A percentile compares a stretch with the other conserved stretches of the same genome.
Evolutionary conservation across 2,329 filamentous ascomycete species (phyloP).

Genomic region (Aspergillus calidoustus): DNA sequence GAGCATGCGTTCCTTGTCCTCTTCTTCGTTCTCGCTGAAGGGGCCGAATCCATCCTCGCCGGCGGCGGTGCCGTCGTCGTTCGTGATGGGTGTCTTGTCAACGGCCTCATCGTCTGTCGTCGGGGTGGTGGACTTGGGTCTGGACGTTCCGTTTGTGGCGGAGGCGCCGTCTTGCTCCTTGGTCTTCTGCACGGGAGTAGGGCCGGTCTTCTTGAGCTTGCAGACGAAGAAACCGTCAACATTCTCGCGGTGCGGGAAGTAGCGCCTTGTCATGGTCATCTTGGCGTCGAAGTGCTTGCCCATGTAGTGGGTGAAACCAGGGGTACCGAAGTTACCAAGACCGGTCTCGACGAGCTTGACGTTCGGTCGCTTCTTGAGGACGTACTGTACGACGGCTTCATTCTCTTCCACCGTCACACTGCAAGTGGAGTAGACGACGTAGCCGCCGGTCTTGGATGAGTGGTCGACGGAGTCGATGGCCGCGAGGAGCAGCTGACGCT

Average conservation of each 20-base stretch:
- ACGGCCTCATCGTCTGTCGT: slow-evolving; percentile 49
- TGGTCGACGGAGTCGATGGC: slow-evolving; percentile 97
- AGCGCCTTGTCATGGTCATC: slow-evolving; percentile 80
- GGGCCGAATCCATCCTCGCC: slow-evolving; percentile 67
- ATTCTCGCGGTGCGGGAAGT: slow-evolving; percentile 91
- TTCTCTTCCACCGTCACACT: slow-evolving; percentile 93
- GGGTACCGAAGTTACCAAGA: slow-evolving; percentile 79
- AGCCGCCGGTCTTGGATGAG: slow-evolving; percentile 87
- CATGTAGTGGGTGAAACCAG: slow-evolving; percentile 88
- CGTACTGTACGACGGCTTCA: slow-evolving; percentile 92
- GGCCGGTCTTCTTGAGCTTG: slow-evolving; percentile 92
- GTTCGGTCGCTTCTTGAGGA: slow-evolving; percentile 87
- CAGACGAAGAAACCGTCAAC: slow-evolving; percentile 98
- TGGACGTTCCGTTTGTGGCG: slow-evolving; percentile 25
- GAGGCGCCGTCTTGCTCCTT: slow-evolving; percentile 30
- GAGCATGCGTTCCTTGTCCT: slow-evolving; percentile 70
- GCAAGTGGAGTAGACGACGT: slow-evolving; percentile 96
- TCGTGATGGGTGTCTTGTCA: slow-evolving; percentile 71
- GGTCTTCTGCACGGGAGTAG: slow-evolving; percentile 60
- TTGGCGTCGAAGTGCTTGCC: slow-evolving; percentile 89
- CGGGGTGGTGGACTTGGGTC: slow-evolving; percentile 28
- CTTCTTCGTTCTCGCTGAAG: slow-evolving; percentile 73
- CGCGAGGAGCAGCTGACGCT: slow-evolving; percentile 90
- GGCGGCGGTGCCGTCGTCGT: slow-evolving; percentile 38
- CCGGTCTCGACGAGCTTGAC: slow-evolving; percentile 92